Evolutionary conservation across 2,329 filamentous ascomycete species (phyloP), one percentile per base, ranked within the genome.

Genomic region (Aspergillus sergii): DNA sequence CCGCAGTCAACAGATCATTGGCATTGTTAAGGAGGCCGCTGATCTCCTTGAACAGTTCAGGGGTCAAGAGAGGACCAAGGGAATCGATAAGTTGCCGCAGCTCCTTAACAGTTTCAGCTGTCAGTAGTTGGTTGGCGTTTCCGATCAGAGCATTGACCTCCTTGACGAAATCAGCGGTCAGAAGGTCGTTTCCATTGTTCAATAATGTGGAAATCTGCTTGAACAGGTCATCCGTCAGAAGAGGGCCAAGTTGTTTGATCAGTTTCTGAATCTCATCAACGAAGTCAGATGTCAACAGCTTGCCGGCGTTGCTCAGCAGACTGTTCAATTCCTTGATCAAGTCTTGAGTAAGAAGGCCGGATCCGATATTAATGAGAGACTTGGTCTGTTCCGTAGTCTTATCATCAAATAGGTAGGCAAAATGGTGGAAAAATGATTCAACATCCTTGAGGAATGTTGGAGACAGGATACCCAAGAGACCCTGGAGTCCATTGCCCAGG

Each of bases 401-500:
- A 51, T 74, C 73, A 57, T 75, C 73, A 21, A 76, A 68, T 34
- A 76, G 65, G 51, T 71, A 73, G n/a, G 73, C 72, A 50, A 76
- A 64, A 50, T 75, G 73, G 61, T 75, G 69, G 68, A 75, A 72
- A 66, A 76, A 75, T n/a, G 73, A 75, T 48, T 75, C 72, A 11
- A 75, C 65, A 60, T 76, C 69, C 32, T 68, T 67, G 10, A 76
- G 59, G 43, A 76, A 67, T 2, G 70, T 74, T 5, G 73, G 73
- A 9, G 70, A 69, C 10, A 75, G 64, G 28, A 76, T 64, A 26
- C 73, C 73, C 5, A 68, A 62, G 26, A 72, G 53, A 5, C 72
- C 72, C 51, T 62, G 60, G 5, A 79, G 76, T 64, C 81, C 78
- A 68, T 64, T 82, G 11, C 59, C 66, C 14, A 74, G 54, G 26